Evolutionary conservation across 768 basidiomycete genomes (phyloP), one percentile per base, ranked within the genome.

Genomic region (Dioszegia hungarica): DNA sequence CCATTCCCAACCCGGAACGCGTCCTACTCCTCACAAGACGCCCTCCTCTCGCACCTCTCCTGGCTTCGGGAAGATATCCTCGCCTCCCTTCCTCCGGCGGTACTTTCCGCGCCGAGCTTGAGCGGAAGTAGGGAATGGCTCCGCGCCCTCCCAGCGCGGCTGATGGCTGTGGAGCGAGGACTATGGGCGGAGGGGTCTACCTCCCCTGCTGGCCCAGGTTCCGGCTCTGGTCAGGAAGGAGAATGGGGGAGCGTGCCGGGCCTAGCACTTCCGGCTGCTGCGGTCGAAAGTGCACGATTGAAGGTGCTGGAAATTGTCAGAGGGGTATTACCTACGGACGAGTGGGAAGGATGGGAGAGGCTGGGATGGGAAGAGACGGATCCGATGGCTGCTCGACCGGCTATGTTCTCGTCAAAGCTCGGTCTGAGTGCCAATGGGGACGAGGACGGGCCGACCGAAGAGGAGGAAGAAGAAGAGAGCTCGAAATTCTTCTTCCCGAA

Each of bases 271-370:
- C 19, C n/a, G 15, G 24, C n/a, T 22, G 49, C 34, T 4, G 49
- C 64, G 6, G 59, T 72, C 3, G 57, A 67, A 28, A 40, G 53
- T 27, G 70, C 70, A 5, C 39, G 70, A 31, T 36, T 62, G 51
- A 60, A 64, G 20, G 63, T 75, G 14, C 59, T 72, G 17, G 62
- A 66, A 8, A 50, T 75, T 14, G 71, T 75, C 0, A 65, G 70
- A 49, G 57, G 65, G 3, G 37, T 72, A 2, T 53, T 75, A n/a
- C 74, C 74, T 3, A 70, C 68, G 0, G 74, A 75, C 39, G 70
- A 75, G 29, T 75, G 74, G 74, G 67, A 64, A 46, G 74, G 74
- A 27, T 75, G 74, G 74, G 72, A 75, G 51, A 58, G 56, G 33
- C 53, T 75, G 27, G 74, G 74, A 2, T 75, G 74, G 74, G 72